Conservation (phyloP, 192 early-diverging fungal genomes). For the Nowakowskiella sp. region DNA sequence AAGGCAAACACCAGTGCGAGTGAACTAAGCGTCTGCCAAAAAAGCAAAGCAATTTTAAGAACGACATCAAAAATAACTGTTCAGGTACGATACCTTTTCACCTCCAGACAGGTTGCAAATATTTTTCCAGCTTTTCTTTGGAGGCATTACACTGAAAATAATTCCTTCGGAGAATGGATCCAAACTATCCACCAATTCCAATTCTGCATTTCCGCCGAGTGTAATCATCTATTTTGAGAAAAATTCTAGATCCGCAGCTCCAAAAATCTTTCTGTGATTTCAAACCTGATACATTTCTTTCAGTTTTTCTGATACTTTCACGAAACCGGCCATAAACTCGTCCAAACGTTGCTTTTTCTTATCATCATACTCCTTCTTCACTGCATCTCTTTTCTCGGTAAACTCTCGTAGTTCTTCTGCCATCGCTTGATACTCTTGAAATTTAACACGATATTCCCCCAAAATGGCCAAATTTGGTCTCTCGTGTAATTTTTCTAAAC, state of each 20-base stretch:
- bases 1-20: constrained; percentile 97
- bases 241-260: background rate
- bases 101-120: constrained; percentile 98
- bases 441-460: constrained; percentile 74
- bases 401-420: constrained; percentile 68
- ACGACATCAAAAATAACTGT: background rate
- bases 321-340: constrained; percentile 96
- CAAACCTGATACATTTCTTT: constrained; percentile 98
- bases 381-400: constrained; percentile 62
- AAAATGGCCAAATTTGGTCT: constrained; percentile 84
- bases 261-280: background rate
- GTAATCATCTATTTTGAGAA: constrained; percentile 76
- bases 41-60: background rate
- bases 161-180: constrained; percentile 99
- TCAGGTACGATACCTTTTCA: constrained; percentile 72
- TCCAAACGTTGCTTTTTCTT: constrained; percentile 70
- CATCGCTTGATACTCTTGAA: constrained; percentile 62
- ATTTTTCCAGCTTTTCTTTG: constrained; percentile 99
- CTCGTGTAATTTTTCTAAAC: constrained; percentile 30
- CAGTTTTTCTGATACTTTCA: constrained; percentile 81
- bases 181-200: constrained; percentile 92
- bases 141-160: constrained; percentile 98
- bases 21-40: constrained; percentile 80
- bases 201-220: constrained; percentile 93
- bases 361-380: constrained; percentile 65